Percentiles rank a stretch among this genome's conserved stretches.
These are phyloP conservation scores for Ophiostoma pallidulum DNA, from an alignment of 2,329 filamentous ascomycete species.

Conservation along the genomic window DNA sequence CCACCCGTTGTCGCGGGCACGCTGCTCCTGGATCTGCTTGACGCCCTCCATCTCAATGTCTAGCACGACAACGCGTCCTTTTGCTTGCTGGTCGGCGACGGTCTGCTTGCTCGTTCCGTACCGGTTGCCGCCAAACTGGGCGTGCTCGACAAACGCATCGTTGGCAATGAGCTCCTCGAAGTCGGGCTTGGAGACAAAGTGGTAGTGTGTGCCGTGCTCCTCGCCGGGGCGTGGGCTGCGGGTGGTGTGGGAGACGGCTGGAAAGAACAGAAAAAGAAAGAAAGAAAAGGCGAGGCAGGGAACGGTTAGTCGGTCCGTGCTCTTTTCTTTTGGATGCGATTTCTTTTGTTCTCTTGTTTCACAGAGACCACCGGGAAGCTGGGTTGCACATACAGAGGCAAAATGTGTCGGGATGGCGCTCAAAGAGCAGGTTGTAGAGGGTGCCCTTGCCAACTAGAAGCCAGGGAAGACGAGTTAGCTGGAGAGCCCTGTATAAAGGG, in stretches of 20 bases:
- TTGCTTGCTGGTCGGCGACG: slow-evolving; percentile 50
- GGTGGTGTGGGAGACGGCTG: slow-evolving; percentile 64
- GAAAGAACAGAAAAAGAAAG: not conserved
- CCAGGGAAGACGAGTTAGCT: slow-evolving; percentile 19
- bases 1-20: slow-evolving; percentile 45
- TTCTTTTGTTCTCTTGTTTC: too few relatives aligned
- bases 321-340: too few relatives aligned
- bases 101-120: slow-evolving; percentile 80
- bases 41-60: slow-evolving; percentile 99
- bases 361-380: too few relatives aligned
- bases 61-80: slow-evolving; percentile 67
- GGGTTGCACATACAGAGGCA: slow-evolving; percentile 25
- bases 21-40: slow-evolving; percentile 60
- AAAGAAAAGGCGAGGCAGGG: too few relatives aligned
- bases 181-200: slow-evolving; percentile 58
- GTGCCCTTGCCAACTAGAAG: slow-evolving; percentile 67
- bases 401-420: slow-evolving; percentile 21
- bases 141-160: slow-evolving; percentile 73
- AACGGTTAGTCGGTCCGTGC: too few relatives aligned
- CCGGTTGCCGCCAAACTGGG: slow-evolving; percentile 73
- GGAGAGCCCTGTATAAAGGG: fast-evolving
- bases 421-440: slow-evolving; percentile 62
- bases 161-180: slow-evolving; percentile 61
- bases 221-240: slow-evolving; percentile 67
- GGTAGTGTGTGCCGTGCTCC: slow-evolving; percentile 68